Percentiles rank a stretch among this genome's conserved stretches.
phyloP scores from a whole-genome alignment of 2,329 filamentous ascomycete genomes.

The Aspergillus quadricinctus region DNA sequence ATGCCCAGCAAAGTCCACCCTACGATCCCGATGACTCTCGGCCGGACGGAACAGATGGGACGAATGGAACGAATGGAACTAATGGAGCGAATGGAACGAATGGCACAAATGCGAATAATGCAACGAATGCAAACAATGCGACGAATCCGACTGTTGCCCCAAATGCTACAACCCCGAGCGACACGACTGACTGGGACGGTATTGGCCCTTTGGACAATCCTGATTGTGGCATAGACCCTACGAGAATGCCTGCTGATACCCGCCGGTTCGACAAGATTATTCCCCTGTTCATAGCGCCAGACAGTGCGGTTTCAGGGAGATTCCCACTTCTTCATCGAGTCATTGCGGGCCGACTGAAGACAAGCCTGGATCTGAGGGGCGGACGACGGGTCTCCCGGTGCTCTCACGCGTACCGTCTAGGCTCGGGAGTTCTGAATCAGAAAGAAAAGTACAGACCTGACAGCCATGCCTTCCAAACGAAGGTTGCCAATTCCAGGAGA shows the following conservation, averaged over 20 bases:
- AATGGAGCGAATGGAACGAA: not conserved
- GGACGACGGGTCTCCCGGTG: slow-evolving; percentile 11
- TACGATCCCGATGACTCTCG: not conserved
- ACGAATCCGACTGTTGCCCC: not conserved
- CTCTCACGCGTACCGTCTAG: slow-evolving; percentile 1
- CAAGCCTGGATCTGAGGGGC: slow-evolving; percentile 3
- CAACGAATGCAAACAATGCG: not conserved
- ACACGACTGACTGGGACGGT: not conserved
- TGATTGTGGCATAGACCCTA: not conserved
- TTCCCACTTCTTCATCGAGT: slow-evolving; percentile 11
- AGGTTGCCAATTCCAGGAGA: not conserved
- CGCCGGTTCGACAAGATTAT: not conserved
- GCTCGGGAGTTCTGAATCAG: not conserved
- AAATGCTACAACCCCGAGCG: not conserved
- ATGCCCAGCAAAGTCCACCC: not conserved
- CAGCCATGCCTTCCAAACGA: not conserved
- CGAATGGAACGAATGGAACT: too few relatives aligned
- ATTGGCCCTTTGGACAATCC: not conserved
- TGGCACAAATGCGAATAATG: not conserved
- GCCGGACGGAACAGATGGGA: not conserved
- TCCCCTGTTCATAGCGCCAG: slow-evolving; percentile 7
- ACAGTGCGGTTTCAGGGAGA: slow-evolving; percentile 1
- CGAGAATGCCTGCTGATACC: not conserved
- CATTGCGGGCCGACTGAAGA: slow-evolving; percentile 6
- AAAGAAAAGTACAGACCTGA: not conserved